Percentiles rank a stretch among this genome's conserved stretches.
Conservation (phyloP, 176 grass and related monocot species). For the Cocos nucifera region DNA sequence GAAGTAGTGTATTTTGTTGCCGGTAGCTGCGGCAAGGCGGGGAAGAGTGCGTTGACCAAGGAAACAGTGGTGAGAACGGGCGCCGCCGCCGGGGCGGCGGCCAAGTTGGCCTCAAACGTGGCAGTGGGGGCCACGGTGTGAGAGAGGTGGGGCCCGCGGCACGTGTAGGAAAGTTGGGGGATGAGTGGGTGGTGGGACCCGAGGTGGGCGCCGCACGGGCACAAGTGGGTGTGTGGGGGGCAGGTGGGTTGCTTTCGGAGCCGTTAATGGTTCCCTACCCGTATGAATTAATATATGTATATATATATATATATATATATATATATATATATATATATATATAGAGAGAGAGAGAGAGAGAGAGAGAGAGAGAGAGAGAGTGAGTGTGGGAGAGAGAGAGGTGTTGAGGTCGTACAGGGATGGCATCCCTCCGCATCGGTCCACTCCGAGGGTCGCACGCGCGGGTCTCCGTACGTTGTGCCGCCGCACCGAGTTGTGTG, state of each 20-base stretch:
- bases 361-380: too few species aligned
- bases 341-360: too few species aligned
- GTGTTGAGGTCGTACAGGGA: too few species aligned
- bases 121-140: background rate
- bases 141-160: background rate
- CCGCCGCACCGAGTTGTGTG: too few species aligned
- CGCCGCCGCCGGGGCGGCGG: background rate
- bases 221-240: background rate
- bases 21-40: background rate
- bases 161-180: background rate
- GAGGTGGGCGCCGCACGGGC: background rate
- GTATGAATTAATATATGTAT: too few species aligned
- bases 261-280: too few species aligned
- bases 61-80: background rate
- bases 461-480: too few species aligned
- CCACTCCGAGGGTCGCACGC: too few species aligned
- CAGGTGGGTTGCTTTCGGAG: background rate
- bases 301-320: too few species aligned
- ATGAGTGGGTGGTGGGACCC: background rate
- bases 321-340: too few species aligned
- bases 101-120: background rate
- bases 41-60: background rate
- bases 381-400: too few species aligned
- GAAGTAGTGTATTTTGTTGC: background rate
- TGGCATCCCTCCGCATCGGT: too few species aligned